Evolutionary conservation across 2,329 filamentous ascomycete species (phyloP), one percentile per base, ranked within the genome.

Genomic region (Sporothrix dimorphospora): DNA sequence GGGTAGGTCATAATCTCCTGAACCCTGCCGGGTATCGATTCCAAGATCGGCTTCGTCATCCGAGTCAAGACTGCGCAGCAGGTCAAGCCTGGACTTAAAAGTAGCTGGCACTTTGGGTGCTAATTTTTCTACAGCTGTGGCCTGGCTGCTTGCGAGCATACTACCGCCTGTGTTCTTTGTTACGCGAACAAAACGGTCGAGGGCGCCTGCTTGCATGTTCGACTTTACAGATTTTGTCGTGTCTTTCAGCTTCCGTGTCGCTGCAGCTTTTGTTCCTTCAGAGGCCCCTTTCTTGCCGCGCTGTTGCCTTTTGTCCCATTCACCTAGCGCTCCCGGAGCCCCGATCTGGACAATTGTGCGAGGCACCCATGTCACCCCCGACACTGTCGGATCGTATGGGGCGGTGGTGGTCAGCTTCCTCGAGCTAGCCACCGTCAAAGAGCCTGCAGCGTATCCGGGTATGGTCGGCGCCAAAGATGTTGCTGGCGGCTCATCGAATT

Each of bases 301-400:
- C 30, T 49, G 66, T 65, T 73, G 80, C 34, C 77, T 76, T 38
- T 77, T 79, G 61, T 92, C 87, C 86, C 91, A 94, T 55, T 88
- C 87, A 74, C 90, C 84, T 0, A 92, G 86, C 38, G 87, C 87
- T 1, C 89, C 81, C 3, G 91, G 91, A 71, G 90, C 85, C 0
- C 92, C 91, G 2, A 90, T 79, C 72, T 86, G 88, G 4, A 89
- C 87, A 69, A 92, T 84, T 0, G 86, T 85, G 75, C 91, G 88
- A 27, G 91, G 84, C 6, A 94, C 81, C 92, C 92, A 95, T 11
- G 87, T 79, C 74, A 91, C 87, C 53, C 92, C 88, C 1, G 89
- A 83, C 38, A 89, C 85, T 9, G 85, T 85, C 0, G 93, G 91
- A 76, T 94, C 90, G 76, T 91, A 94, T 0, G 71, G 65, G 5